Evolutionary conservation across 2,329 filamentous ascomycete genomes (phyloP), one percentile per base, ranked within the genome.

Genomic region (Ophioceras dolichostomum): DNA sequence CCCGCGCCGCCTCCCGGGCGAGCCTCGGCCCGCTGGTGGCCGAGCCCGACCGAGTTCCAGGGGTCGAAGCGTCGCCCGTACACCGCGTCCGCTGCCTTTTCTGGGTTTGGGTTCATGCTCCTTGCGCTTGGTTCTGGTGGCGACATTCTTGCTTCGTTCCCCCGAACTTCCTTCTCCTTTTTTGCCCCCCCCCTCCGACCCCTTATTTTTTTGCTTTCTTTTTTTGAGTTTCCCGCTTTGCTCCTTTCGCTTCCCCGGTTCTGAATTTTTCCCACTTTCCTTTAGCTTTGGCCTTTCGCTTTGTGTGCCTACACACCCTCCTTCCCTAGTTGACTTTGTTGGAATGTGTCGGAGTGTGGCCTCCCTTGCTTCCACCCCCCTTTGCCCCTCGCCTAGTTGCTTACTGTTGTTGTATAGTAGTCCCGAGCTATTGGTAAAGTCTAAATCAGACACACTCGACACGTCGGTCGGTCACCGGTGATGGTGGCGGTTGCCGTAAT

Each of bases 1-100:
- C n/a, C n/a, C n/a, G n/a, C n/a, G 51, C 73, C 45, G 63, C 76
- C 47, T 18, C 71, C 70, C 2, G 73, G 71, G 2, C 80, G 67
- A 41, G 75, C 78, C 41, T 89, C 82, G 30, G 83, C 75, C 29
- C 76, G 70, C 58, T 94, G 87, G 54, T 94, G 85, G 32, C 84
- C 84, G 1, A 80, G 79, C 5, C 79, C 76, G 10, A 76, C 74
- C 12, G 77, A 79, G 58, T 86, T 86, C 76, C 77, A 83, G 5
- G 75, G 67, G 55, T 83, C 79, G 49, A 80, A 82, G 41, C 52
- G 50, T 26, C 59, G 57, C 19, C 58, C 56, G 49, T 59, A 55
- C 26, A 50, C 54, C 17, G 69, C 65, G 34, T 63, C 52, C 16
- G 64, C 59, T 22, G 59, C 55, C 41, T 37, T 37, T 9, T n/a